phyloP scores from a whole-genome alignment of 2,329 filamentous ascomycete species.

The Epichloe gansuensis region DNA sequence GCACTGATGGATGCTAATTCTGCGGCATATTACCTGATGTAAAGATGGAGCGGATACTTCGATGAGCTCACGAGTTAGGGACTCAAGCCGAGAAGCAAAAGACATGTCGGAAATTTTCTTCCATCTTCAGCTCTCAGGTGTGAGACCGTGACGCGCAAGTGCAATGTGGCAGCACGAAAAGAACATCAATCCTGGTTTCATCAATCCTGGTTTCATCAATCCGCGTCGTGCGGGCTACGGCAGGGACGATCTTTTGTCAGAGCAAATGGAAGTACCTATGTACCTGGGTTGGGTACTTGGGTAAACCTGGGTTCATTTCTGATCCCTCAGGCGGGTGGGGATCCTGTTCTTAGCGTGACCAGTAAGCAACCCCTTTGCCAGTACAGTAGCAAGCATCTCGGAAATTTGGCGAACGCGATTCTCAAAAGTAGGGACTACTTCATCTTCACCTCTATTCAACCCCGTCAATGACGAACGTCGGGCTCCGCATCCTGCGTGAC shows the following conservation, averaged over 20 bases:
- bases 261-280: too few species aligned
- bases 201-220: not conserved
- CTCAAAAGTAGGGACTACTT: not conserved
- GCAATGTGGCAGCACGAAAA: not conserved
- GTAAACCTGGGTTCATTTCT: not conserved
- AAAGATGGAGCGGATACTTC: slow-evolving; percentile 46
- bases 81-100: slow-evolving; percentile 51
- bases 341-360: not conserved
- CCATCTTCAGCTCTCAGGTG: slow-evolving; percentile 2
- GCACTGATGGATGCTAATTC: not conserved
- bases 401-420: too few species aligned
- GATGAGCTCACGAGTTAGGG: slow-evolving; percentile 61
- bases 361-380: too few species aligned
- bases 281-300: too few species aligned
- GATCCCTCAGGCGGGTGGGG: not conserved
- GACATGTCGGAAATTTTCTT: slow-evolving; percentile 44
- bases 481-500: not conserved
- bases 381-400: not conserved
- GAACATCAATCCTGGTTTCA: not conserved
- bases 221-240: not conserved
- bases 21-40: slow-evolving; percentile 31
- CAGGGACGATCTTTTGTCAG: too few species aligned
- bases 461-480: not conserved
- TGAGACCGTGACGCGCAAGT: not conserved
- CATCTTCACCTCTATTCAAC: not conserved